phyloP scores from a whole-genome alignment of 345 rosid species.

The Combretum micranthum region DNA sequence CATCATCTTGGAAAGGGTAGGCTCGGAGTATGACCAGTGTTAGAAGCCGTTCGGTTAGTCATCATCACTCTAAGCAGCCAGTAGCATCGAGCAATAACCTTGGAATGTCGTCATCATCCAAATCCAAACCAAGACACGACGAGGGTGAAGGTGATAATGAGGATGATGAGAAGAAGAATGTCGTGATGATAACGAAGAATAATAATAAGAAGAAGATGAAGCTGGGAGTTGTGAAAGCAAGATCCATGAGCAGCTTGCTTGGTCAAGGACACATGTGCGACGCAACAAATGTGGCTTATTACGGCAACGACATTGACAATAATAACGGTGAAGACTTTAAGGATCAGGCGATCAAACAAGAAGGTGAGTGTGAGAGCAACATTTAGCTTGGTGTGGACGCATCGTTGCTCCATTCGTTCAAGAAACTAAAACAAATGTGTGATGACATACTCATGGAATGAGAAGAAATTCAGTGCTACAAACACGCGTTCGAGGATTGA shows the following conservation, averaged over 20 bases:
- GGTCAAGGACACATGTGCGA: slow-evolving; percentile 24
- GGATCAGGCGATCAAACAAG: no score
- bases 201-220: slow-evolving; percentile 49
- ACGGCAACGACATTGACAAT: no score
- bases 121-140: slow-evolving; percentile 1
- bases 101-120: slow-evolving; percentile 6
- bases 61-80: not conserved
- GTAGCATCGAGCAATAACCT: not conserved
- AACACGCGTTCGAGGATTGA: no score
- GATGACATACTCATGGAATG: no score
- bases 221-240: slow-evolving; percentile 89
- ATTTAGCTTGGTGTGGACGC: no score
- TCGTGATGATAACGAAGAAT: slow-evolving; percentile 10
- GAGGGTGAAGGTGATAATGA: slow-evolving; percentile 3
- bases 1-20: slow-evolving; percentile 97
- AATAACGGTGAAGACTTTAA: no score
- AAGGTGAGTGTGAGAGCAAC: no score
- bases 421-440: no score
- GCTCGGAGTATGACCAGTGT: slow-evolving; percentile 64
- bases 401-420: no score
- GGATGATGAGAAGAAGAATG: slow-evolving; percentile 13
- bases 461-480: no score
- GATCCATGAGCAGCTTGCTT: slow-evolving; percentile 86
- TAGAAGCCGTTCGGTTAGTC: slow-evolving; percentile 19
- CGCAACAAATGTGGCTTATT: no score